These are phyloP conservation scores for Guadua angustifolia DNA, from an alignment of 176 grass and related monocot species.

Conservation along the genomic window DNA sequence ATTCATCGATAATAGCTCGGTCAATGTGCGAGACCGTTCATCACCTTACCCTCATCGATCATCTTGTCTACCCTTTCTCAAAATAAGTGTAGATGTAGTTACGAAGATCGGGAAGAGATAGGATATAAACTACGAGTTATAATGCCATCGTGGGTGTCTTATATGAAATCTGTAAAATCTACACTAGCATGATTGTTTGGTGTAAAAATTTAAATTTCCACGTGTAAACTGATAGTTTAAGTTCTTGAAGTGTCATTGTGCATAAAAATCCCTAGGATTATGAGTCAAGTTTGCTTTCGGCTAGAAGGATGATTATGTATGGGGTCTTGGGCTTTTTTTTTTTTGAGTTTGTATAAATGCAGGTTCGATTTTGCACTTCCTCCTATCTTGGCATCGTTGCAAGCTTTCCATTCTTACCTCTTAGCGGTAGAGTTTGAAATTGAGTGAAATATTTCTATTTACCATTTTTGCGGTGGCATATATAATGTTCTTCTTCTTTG, in stretches of 20 bases:
- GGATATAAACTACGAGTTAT: conserved; percentile 1
- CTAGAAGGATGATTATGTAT: background rate
- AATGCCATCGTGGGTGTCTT: background rate
- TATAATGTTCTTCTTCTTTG: conserved; percentile 92
- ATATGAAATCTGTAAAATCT: conserved; percentile 8
- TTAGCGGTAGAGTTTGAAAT: background rate
- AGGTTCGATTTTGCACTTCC: conserved; percentile 13
- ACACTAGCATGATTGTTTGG: background rate
- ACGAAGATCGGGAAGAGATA: background rate
- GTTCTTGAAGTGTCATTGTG: background rate
- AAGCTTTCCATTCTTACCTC: background rate
- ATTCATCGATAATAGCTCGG: background rate
- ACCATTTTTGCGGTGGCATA: conserved; percentile 67
- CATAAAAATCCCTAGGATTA: background rate
- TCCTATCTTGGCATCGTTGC: conserved; percentile 1
- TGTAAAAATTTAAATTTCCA: background rate
- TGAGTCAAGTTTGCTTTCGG: background rate
- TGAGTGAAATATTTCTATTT: conserved; percentile 5
- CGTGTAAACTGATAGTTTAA: conserved; percentile 11
- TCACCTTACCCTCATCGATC: conserved; percentile 9
- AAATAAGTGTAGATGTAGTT: background rate
- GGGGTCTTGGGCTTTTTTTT: conserved; percentile 2
- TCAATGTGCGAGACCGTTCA: background rate
- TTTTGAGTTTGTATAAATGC: background rate
- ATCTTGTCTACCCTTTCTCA: background rate